Evolutionary conservation across 768 basidiomycete genomes (phyloP).

Genomic region (Heimioporus sp.): DNA sequence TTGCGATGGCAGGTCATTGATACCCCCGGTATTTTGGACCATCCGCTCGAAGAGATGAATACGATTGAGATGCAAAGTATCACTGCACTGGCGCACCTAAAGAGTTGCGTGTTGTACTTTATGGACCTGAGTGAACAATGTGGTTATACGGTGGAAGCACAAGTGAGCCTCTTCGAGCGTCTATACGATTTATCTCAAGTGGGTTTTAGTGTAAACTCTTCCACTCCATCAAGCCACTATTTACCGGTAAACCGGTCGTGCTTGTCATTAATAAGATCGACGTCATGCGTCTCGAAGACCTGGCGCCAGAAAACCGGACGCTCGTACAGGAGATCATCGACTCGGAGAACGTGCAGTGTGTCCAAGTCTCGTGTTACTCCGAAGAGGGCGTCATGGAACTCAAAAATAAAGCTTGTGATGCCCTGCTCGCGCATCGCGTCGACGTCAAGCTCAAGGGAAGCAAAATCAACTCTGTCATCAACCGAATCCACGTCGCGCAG

Average conservation of each 20-base stretch:
- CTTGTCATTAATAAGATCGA: constrained; percentile 99
- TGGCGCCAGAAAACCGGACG: constrained; percentile 68
- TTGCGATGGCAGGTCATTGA: constrained; percentile 99
- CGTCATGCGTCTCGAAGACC: constrained; percentile 83
- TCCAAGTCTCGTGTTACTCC: constrained; percentile 91
- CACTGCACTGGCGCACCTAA: constrained; percentile 94
- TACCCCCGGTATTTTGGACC: constrained; percentile 97
- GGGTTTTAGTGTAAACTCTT: constrained; percentile 85
- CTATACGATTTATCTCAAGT: neutral
- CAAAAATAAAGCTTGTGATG: constrained; percentile 94
- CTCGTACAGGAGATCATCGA: constrained; percentile 88
- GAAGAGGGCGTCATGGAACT: constrained; percentile 98
- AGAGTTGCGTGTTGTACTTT: constrained; percentile 93
- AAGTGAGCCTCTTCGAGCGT: constrained; percentile 48
- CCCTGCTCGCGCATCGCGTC: constrained; percentile 91
- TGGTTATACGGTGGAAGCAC: constrained; percentile 95
- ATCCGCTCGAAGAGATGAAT: constrained; percentile 99
- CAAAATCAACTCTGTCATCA: constrained; percentile 89
- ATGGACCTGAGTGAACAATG: constrained; percentile 99
- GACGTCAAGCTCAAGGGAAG: constrained; percentile 91
- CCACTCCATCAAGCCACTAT: constrained; percentile 98
- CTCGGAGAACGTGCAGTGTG: constrained; percentile 62
- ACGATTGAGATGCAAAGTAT: constrained; percentile 99
- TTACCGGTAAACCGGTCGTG: constrained; percentile 87
- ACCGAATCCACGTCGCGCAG: constrained; percentile 94